Evolutionary conservation across 768 basidiomycete species (phyloP), one percentile per base, ranked within the genome.

Genomic region (Suillus subalutaceus): DNA sequence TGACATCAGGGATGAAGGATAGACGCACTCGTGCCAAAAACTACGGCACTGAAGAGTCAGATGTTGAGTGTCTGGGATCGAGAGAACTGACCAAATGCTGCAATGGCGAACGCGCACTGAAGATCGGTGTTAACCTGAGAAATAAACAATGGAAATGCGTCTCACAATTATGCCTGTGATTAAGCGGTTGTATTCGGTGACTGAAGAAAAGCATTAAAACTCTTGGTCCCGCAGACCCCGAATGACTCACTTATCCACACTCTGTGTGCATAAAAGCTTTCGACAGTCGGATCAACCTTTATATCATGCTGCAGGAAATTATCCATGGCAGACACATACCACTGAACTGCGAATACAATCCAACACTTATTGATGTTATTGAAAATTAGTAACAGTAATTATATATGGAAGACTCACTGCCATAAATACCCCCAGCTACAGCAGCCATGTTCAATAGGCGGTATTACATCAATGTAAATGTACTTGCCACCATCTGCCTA

Each of bases 201-300:
- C 73, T 74, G 56, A 52, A 48, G 32, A 6, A 13, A 35, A n/a
- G 38, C 23, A 7, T 68, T 44, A 44, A 32, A 1, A 48, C 3
- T 2, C 16, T 53, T 10, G 44, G 30, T 26, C 1, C 7, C n/a
- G 32, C n/a, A 26, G 4, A 2, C 16, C 37, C 20, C 20, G 2
- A 41, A 12, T 6, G n/a, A 53, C 72, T 52, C 53, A 74, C 72
- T 74, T 67, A 74, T 73, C 71, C 72, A 75, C 23, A 74, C 70
- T 44, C 72, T 72, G 32, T 74, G 73, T 30, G 65, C 64, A 32
- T 74, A 74, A 41, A 74, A 74, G 62, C 73, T 75, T 52, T 53
- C 12, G 32, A 35, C 18, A 56, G 18, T 20, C 32, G 12, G 12
- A 35, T 20, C 1, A 66, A 20, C 10, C 41, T 55, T 3, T 4